Evolutionary conservation across 2,329 filamentous ascomycete species (phyloP).

Genomic region (Cladorrhinum sp.): DNA sequence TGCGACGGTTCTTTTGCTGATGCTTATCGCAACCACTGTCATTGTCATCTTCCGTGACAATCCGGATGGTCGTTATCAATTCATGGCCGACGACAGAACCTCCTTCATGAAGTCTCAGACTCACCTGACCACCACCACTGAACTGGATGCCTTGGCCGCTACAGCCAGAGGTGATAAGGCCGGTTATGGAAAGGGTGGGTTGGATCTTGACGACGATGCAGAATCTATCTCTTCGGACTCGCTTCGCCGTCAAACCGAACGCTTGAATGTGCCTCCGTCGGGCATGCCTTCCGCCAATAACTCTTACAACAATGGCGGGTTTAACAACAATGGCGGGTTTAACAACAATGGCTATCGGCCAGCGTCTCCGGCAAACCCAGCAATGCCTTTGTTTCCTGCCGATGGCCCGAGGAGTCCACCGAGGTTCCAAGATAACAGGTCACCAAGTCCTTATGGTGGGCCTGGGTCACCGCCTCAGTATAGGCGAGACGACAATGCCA

Average conservation of each 20-base stretch:
- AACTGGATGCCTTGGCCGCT: conserved; percentile 84
- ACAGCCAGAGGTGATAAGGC: conserved; percentile 81
- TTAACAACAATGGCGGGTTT: conserved; percentile 22
- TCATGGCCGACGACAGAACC: conserved; percentile 92
- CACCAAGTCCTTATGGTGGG: conserved; percentile 19
- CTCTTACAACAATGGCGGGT: conserved; percentile 9
- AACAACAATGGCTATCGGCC: conserved; percentile 35
- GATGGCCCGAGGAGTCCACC: conserved; percentile 32
- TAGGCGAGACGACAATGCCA: conserved; percentile 40
- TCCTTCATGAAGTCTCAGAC: conserved; percentile 98
- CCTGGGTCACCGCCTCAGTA: conserved; percentile 26
- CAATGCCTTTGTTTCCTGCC: conserved; percentile 50
- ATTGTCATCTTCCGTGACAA: conserved; percentile 79
- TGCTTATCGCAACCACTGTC: conserved; percentile 71
- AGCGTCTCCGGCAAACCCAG: conserved; percentile 48
- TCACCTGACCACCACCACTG: conserved; percentile 71
- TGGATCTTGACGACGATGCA: conserved; percentile 70
- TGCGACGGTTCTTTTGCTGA: conserved; percentile 74
- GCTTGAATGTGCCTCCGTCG: conserved; percentile 23
- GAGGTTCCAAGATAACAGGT: conserved; percentile 27
- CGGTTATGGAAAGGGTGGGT: conserved; percentile 50
- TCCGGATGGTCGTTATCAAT: conserved; percentile 90
- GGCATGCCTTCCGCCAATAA: conserved; percentile 13
- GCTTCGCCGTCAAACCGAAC: conserved; percentile 42
- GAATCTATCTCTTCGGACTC: conserved; percentile 64